phyloP scores from a whole-genome alignment of 805 yeast genomes.

The Kuraishia piskuri region DNA sequence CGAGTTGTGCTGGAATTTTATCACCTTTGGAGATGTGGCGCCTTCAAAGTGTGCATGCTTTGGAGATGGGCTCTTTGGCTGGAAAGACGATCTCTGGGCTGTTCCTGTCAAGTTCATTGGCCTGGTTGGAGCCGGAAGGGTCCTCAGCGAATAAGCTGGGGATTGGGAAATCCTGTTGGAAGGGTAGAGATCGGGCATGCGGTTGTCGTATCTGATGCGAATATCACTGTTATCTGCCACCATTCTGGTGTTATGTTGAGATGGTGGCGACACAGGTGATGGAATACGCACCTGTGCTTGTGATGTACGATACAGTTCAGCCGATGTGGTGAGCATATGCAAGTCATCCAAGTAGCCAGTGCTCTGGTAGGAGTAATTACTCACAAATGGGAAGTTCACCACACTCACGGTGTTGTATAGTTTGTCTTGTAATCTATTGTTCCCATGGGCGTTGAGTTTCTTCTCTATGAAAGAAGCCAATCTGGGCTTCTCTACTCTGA shows the following conservation, averaged over 20 bases:
- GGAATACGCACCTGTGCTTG: background rate
- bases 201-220: background rate
- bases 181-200: background rate
- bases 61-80: conserved; percentile 1
- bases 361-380: conserved; percentile 41
- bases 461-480: conserved; percentile 16
- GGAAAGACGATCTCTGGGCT: background rate
- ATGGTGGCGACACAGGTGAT: conserved; percentile 2
- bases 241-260: conserved; percentile 5
- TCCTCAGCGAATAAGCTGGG: background rate
- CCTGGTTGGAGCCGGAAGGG: conserved; percentile 3
- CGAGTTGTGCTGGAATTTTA: background rate
- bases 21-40: background rate
- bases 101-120: conserved; percentile 1
- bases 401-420: conserved; percentile 10
- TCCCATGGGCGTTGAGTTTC: conserved; percentile 10
- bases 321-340: conserved; percentile 36
- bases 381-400: conserved; percentile 42
- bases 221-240: background rate
- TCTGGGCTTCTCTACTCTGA: conserved; percentile 9
- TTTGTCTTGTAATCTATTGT: conserved; percentile 1
- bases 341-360: conserved; percentile 41
- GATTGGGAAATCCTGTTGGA: background rate
- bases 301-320: conserved; percentile 28
- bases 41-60: background rate